Percentiles rank a stretch among this genome's conserved stretches.
phyloP scores from a whole-genome alignment of 495 filamentous ascomycete genomes.

The Penicillium lividum region DNA sequence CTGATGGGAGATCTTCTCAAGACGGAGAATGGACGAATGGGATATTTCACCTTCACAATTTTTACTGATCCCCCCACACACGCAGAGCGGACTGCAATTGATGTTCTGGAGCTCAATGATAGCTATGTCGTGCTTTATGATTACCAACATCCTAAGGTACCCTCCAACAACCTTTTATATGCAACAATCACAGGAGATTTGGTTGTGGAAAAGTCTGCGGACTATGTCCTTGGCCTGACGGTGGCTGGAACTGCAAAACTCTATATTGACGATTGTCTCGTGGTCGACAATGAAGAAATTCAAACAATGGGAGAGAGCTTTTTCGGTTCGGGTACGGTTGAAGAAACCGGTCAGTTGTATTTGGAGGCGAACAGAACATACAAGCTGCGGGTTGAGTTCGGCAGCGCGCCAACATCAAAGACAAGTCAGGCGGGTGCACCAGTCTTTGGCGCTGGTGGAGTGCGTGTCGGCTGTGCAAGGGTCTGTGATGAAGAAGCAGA shows the following conservation, averaged over 20 bases:
- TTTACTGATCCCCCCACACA: slow-evolving; percentile 53
- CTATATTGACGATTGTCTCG: slow-evolving; percentile 63
- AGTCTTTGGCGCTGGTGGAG: too few relatives aligned
- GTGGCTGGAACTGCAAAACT: slow-evolving; percentile 69
- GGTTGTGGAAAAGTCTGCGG: slow-evolving; percentile 55
- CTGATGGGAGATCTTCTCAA: slow-evolving; percentile 42
- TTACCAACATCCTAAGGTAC: slow-evolving; percentile 51
- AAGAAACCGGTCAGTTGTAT: slow-evolving; percentile 53
- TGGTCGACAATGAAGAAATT: slow-evolving; percentile 62
- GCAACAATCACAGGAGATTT: slow-evolving; percentile 58
- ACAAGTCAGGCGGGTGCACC: too few relatives aligned
- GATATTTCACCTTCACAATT: slow-evolving; percentile 52
- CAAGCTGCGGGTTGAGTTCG: not conserved
- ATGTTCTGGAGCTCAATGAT: slow-evolving; percentile 31
- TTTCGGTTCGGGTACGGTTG: slow-evolving; percentile 56
- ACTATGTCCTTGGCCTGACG: slow-evolving; percentile 70
- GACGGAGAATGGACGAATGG: slow-evolving; percentile 43
- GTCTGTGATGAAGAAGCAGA: too few relatives aligned
- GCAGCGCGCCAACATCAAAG: too few relatives aligned
- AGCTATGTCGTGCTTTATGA: slow-evolving; percentile 61
- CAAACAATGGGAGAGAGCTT: slow-evolving; percentile 58
- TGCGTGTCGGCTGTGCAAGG: too few relatives aligned
- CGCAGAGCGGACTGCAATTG: not conserved
- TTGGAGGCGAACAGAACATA: slow-evolving; percentile 58
- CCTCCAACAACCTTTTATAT: slow-evolving; percentile 50